These are phyloP conservation scores for Dioszegia hungarica DNA, from an alignment of 768 basidiomycete genomes.

Conservation along the genomic window DNA sequence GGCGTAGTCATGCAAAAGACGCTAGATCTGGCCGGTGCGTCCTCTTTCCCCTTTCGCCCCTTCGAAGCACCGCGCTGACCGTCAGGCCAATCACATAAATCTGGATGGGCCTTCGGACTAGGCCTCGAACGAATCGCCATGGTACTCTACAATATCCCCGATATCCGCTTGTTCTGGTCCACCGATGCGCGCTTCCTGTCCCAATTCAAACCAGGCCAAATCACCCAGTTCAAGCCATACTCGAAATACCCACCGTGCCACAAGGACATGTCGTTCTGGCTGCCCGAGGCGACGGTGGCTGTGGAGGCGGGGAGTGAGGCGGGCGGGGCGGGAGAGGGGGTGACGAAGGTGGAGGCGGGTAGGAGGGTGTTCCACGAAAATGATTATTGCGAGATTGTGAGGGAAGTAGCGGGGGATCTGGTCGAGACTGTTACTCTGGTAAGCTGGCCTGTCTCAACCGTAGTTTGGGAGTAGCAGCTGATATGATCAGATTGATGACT, in stretches of 20 bases:
- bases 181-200: conserved; percentile 75
- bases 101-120: conserved; percentile 95
- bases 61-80: conserved; percentile 56
- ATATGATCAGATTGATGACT: conserved; percentile 73
- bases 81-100: conserved; percentile 53
- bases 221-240: conserved; percentile 81
- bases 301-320: conserved; percentile 63
- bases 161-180: conserved; percentile 98
- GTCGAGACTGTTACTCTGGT: conserved; percentile 87
- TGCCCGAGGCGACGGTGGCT: conserved; percentile 48
- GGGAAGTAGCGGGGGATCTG: conserved; percentile 86
- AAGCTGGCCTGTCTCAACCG: conserved; percentile 27
- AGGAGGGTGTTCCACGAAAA: conserved; percentile 71
- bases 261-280: conserved; percentile 96
- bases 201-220: conserved; percentile 70
- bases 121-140: conserved; percentile 96
- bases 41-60: conserved; percentile 21
- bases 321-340: conserved; percentile 60
- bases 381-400: conserved; percentile 91
- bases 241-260: conserved; percentile 87
- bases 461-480: background rate
- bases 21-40: conserved; percentile 76
- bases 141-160: conserved; percentile 93
- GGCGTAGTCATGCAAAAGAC: conserved; percentile 89
- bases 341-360: conserved; percentile 5